These are phyloP conservation scores for Citrus mangshanensis DNA, from an alignment of 345 rosid species.

Conservation along the genomic window DNA sequence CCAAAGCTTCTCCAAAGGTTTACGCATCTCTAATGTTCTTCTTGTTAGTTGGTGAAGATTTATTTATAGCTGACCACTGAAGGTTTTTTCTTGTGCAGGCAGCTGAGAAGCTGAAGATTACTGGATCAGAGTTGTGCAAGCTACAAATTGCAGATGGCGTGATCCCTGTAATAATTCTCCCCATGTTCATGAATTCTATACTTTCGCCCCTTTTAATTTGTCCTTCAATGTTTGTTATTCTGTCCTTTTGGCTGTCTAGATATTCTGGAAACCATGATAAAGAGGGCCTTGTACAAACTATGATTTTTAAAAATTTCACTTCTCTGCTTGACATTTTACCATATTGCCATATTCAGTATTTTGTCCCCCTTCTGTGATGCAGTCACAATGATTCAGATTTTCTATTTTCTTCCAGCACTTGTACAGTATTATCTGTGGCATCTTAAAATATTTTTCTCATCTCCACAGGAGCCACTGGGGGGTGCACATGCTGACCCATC, in stretches of 20 bases:
- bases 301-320: slow-evolving; percentile 1
- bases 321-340: slow-evolving; percentile 4
- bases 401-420: slow-evolving; percentile 8
- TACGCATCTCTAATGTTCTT: slow-evolving; percentile 12
- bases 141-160: slow-evolving; percentile 80
- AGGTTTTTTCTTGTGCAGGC: slow-evolving; percentile 54
- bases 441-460: slow-evolving; percentile 12
- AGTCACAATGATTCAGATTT: not conserved
- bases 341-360: not conserved
- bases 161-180: slow-evolving; percentile 60
- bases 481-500: slow-evolving; percentile 92
- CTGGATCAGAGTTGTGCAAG: slow-evolving; percentile 66
- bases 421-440: slow-evolving; percentile 9
- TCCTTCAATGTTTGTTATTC: not conserved
- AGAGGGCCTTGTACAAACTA: not conserved
- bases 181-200: slow-evolving; percentile 11
- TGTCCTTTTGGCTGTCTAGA: not conserved
- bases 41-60: slow-evolving; percentile 7
- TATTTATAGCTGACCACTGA: slow-evolving; percentile 8
- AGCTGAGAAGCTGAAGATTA: slow-evolving; percentile 87
- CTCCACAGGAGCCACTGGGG: slow-evolving; percentile 82
- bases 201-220: not conserved
- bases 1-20: slow-evolving; percentile 94
- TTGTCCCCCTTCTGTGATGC: not conserved
- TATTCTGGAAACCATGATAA: not conserved